These are phyloP conservation scores for Chrysoporthe deuterocubensis DNA, from an alignment of 2,329 filamentous ascomycete species.

Conservation along the genomic window DNA sequence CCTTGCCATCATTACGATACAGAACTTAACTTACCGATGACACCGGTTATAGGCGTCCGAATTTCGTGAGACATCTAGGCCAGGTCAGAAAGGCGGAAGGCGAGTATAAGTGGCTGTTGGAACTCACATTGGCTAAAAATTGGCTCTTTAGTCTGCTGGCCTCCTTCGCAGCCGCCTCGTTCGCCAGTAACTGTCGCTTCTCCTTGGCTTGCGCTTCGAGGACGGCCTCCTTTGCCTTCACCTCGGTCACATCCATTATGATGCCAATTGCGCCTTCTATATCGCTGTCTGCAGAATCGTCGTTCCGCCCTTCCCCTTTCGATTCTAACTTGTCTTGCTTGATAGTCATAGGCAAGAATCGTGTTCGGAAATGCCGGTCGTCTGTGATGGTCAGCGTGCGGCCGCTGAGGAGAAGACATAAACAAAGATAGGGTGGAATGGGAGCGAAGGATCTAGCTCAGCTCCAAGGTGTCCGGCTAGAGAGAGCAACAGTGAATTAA, in stretches of 20 bases:
- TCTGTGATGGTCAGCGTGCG: conserved; percentile 40
- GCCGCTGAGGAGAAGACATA: not conserved
- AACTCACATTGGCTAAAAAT: conserved; percentile 68
- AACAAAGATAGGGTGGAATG: too few relatives aligned
- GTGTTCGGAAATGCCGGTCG: conserved; percentile 71
- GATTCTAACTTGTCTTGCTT: conserved; percentile 56
- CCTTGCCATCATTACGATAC: not conserved
- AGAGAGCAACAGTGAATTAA: too few relatives aligned
- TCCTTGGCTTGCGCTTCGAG: conserved; percentile 68
- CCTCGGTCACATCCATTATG: conserved; percentile 78
- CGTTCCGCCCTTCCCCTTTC: conserved; percentile 51
- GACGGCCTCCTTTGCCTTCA: conserved; percentile 67
- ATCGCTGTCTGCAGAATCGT: conserved; percentile 49
- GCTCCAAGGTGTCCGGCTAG: not conserved
- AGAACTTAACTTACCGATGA: conserved; percentile 42
- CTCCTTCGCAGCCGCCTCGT: conserved; percentile 79
- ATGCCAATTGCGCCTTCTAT: conserved; percentile 77
- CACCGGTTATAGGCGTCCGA: conserved; percentile 66
- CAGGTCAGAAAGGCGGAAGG: conserved; percentile 35
- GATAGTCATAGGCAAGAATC: conserved; percentile 68
- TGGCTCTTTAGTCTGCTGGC: conserved; percentile 80
- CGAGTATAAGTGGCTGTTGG: too few relatives aligned
- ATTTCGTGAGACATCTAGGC: conserved; percentile 70
- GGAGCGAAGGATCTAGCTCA: conserved; percentile 11
- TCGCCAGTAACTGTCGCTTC: conserved; percentile 72